Conservation (phyloP, 768 basidiomycete species). For the Bullera alba region DNA sequence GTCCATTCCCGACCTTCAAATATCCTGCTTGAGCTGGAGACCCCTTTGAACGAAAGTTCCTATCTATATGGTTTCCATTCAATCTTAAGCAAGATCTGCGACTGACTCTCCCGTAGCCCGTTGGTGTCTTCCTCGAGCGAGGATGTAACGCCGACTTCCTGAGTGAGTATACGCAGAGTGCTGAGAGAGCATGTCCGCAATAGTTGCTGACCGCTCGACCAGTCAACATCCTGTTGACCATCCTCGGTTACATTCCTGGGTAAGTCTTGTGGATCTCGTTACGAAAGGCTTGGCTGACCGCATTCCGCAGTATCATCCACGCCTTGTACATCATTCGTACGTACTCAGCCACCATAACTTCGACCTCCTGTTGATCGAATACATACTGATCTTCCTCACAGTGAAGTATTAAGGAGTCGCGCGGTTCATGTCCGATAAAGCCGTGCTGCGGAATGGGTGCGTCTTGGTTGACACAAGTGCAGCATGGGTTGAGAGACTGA, state of each 20-base stretch:
- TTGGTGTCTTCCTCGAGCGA: slow-evolving; percentile 82
- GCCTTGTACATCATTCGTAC: slow-evolving; percentile 38
- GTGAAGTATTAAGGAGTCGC: too few species aligned
- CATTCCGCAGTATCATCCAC: slow-evolving; percentile 31
- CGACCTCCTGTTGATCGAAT: too few species aligned
- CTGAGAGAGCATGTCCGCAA: not conserved
- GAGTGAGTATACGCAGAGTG: slow-evolving; percentile 38
- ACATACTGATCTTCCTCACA: too few species aligned
- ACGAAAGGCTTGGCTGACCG: not conserved
- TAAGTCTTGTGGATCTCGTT: not conserved
- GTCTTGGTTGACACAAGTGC: too few species aligned
- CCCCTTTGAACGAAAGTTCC: not conserved
- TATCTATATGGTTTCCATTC: too few species aligned
- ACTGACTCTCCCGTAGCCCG: slow-evolving; percentile 55
- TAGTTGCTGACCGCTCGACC: slow-evolving; percentile 2
- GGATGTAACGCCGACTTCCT: slow-evolving; percentile 74
- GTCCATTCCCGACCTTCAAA: not conserved
- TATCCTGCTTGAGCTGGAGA: not conserved
- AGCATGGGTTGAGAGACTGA: too few species aligned
- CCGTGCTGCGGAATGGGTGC: too few species aligned
- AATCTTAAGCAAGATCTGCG: too few species aligned
- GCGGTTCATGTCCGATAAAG: too few species aligned
- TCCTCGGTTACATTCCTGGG: slow-evolving; percentile 69
- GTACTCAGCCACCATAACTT: too few species aligned
- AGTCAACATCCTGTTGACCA: slow-evolving; percentile 67